A percentile compares a stretch with the other conserved stretches of the same genome.
Conservation (phyloP, 2,329 filamentous ascomycete species). For the Talaromyces amestolkiae region DNA sequence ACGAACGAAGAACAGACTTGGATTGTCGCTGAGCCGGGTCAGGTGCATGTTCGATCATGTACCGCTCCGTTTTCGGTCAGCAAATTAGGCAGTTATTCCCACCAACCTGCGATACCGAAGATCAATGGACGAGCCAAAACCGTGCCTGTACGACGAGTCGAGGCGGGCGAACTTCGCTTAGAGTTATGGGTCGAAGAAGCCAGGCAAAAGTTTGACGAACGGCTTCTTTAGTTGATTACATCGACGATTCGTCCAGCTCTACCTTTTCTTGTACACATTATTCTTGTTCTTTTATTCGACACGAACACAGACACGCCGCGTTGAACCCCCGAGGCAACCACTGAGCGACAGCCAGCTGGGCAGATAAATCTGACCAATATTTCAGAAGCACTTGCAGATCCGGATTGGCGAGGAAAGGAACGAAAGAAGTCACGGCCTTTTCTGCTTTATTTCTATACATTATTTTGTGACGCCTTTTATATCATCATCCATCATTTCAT, state of each 20-base stretch:
- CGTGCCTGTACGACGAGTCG: constrained; percentile 61
- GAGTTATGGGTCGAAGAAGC: constrained; percentile 70
- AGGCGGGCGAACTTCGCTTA: constrained; percentile 64
- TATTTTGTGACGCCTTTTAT: constrained; percentile 12
- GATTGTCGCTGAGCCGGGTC: constrained; percentile 58
- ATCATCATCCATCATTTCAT: constrained; percentile 9
- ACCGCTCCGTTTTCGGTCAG: constrained; percentile 42
- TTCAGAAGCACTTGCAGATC: background rate
- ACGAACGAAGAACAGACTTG: constrained; percentile 55
- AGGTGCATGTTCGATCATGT: constrained; percentile 39
- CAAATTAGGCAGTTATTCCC: constrained; percentile 32
- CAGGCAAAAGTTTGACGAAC: constrained; percentile 48
- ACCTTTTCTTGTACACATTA: constrained; percentile 16
- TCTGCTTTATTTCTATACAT: background rate
- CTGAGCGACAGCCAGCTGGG: background rate
- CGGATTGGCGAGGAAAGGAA: background rate
- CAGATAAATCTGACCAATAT: background rate
- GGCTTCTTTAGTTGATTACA: constrained; percentile 12
- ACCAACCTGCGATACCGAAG: constrained; percentile 32
- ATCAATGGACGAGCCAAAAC: constrained; percentile 54
- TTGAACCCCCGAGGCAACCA: background rate
- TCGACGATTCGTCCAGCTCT: background rate
- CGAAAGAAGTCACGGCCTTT: background rate
- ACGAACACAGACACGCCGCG: background rate
- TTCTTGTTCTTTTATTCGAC: background rate